Evolutionary conservation across 2,329 filamentous ascomycete genomes (phyloP), one percentile per base, ranked within the genome.

Genomic region (Aspergillus calidoustus): DNA sequence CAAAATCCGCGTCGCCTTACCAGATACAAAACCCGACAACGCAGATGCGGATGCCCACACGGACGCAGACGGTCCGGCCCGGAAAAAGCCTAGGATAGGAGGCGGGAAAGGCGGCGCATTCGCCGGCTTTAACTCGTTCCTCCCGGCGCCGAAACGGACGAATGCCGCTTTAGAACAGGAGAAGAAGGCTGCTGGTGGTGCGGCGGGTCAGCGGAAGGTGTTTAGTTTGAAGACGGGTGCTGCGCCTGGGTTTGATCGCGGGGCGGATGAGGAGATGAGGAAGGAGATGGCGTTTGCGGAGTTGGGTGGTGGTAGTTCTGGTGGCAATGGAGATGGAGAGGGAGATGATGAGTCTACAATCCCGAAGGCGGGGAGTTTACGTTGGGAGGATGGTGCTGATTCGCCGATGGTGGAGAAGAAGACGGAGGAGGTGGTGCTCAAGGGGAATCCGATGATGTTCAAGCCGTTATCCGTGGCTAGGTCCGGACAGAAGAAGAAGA

Each of bases 391-490:
- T 43, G 19, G 41, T 22, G 57, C 30, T 19, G 61, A 65, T 22
- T 50, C 57, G 34, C 34, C 52, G 44, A 53, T 19, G 46, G 30
- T 4, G 13, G 47, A 34, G 31, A 61, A 69, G n/a, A 64, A 68
- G 34, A 64, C 64, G 5, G 73, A 74, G n/a, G 72, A 77, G 43
- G 67, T 74, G 23, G 84, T 84, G 47, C 83, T 87, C 69, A 87
- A 87, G 70, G 91, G 91, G 22, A 95, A 93, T 69, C 87, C 92
- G 13, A 86, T 93, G 76, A 91, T 92, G 87, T 97, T 98, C 77
- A 91, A 89, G 73, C 94, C 94, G 3, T 81, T 97, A 43, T 97
- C 93, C 1, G 93, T 97, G 15, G 87, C 89, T 17, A 85, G 91
- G 64, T 84, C 88, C 31, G 86, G 85, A 65, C 92, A 91, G 79